A percentile compares a stretch with the other conserved stretches of the same genome.
Conservation (phyloP, 1,284 basidiomycete species). For the Ganoderma meredithae region DNA sequence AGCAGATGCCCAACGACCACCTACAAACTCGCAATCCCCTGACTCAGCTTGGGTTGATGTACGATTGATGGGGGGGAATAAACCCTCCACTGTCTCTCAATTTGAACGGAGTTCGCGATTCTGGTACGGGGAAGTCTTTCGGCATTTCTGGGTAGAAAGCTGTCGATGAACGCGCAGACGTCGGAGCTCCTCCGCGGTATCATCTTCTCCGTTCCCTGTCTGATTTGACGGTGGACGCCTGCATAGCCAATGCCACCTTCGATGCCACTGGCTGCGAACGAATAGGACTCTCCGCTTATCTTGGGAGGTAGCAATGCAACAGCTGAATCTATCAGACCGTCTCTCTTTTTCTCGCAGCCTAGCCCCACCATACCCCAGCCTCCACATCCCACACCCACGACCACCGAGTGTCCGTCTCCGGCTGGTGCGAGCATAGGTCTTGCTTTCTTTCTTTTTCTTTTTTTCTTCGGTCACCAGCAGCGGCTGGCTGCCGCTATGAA, state of each 20-base stretch:
- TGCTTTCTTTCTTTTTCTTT: background rate
- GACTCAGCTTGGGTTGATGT: no score
- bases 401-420: background rate
- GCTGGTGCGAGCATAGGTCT: background rate
- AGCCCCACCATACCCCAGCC: background rate
- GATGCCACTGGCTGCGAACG: background rate
- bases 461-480: background rate
- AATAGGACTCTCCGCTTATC: background rate
- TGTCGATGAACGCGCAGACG: background rate
- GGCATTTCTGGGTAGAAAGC: background rate
- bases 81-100: no score
- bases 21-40: no score
- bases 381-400: background rate
- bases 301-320: background rate
- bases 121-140: background rate
- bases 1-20: no score
- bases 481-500: background rate
- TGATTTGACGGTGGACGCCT: background rate
- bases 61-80: no score
- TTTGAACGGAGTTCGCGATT: no score
- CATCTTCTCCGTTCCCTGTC: background rate
- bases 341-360: background rate
- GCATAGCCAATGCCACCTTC: background rate
- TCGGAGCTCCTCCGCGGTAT: background rate
- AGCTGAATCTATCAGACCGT: background rate